Conservation (phyloP, 2,329 filamentous ascomycete species). For the Alternaria arborescens region DNA sequence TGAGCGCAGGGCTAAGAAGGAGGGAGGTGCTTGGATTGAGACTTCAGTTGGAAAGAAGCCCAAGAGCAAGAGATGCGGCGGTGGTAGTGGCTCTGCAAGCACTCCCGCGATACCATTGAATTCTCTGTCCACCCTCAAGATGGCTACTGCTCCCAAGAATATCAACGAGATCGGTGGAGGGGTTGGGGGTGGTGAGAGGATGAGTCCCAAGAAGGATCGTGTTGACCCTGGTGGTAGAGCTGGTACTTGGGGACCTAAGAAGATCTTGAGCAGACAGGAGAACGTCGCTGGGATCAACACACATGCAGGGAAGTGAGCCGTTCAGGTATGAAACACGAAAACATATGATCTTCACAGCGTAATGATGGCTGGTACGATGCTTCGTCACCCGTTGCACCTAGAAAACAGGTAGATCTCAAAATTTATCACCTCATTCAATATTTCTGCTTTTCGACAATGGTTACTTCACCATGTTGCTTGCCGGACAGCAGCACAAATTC, state of each 20-base stretch:
- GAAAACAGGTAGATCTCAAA: not conserved
- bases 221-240: conserved; percentile 29
- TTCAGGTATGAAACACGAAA: not conserved
- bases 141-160: conserved; percentile 13
- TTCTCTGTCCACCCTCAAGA: conserved; percentile 16
- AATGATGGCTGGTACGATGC: not conserved
- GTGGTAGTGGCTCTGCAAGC: not conserved
- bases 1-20: conserved; percentile 23
- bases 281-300: not conserved
- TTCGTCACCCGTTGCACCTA: not conserved
- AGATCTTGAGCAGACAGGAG: conserved; percentile 37
- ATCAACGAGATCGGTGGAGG: conserved; percentile 8
- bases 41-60: conserved; percentile 25
- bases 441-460: not conserved
- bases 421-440: not conserved
- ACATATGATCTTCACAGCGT: not conserved
- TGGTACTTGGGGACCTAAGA: conserved; percentile 39
- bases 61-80: conserved; percentile 20
- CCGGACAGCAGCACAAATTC: not conserved
- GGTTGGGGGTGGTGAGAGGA: conserved; percentile 2
- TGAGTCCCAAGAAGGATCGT: conserved; percentile 19
- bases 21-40: conserved; percentile 36
- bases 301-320: not conserved
- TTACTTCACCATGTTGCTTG: not conserved
- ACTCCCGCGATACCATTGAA: conserved; percentile 1